A percentile compares a stretch with the other conserved stretches of the same genome.
phyloP scores from a whole-genome alignment of 73 alveolate species.

The Stentor coeruleus region DNA sequence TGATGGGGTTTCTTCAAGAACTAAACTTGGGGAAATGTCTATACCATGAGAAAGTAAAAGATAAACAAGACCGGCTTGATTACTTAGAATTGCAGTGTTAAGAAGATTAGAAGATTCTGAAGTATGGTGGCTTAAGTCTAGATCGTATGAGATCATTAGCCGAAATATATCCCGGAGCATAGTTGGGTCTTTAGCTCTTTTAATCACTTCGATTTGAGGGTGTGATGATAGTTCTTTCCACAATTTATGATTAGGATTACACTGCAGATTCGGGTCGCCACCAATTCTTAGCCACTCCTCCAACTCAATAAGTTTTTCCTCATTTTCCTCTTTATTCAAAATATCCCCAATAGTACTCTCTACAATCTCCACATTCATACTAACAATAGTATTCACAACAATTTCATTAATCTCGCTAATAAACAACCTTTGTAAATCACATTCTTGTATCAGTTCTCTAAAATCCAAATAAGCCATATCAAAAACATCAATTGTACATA shows the following conservation, averaged over 20 bases:
- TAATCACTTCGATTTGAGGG: neutral
- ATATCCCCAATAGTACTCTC: neutral
- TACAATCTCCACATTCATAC: neutral
- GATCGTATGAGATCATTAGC: neutral
- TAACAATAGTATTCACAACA: neutral
- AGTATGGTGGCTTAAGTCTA: neutral
- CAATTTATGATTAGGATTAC: neutral
- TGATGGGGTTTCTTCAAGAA: neutral
- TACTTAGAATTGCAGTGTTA: neutral
- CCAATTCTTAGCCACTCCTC: constrained; percentile 1
- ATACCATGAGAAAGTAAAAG: neutral
- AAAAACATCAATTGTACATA: neutral
- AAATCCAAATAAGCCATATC: neutral
- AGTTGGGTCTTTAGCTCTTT: neutral
- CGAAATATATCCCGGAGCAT: neutral
- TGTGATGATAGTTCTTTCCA: neutral
- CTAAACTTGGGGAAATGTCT: neutral
- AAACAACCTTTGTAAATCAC: neutral
- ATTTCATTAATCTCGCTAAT: neutral
- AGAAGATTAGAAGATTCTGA: neutral
- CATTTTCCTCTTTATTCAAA: neutral
- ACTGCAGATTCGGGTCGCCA: neutral
- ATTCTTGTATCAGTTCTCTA: neutral
- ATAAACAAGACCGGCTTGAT: neutral
- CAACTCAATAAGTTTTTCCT: neutral